Evolutionary conservation across 2,329 filamentous ascomycete genomes (phyloP), one percentile per base, ranked within the genome.

Genomic region (Beauveria scarabaeidicola): DNA sequence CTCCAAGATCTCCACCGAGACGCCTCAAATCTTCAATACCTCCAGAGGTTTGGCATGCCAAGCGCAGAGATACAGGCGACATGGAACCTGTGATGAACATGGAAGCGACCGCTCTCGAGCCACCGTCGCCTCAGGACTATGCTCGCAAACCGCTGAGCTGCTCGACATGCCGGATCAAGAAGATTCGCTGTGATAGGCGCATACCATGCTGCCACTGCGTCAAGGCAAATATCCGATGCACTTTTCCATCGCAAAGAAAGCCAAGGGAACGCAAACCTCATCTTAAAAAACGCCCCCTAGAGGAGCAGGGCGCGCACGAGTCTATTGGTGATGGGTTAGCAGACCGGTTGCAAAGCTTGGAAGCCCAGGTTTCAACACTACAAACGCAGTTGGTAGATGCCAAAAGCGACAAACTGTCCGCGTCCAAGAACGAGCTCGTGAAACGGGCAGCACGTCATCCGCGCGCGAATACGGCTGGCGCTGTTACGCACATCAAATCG

Each of bases 111-210:
- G 11, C 6, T 19, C 25, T n/a, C n/a, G 19, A 10, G 27, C 43
- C 41, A 13, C 11, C 47, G 9, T 46, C 27, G 13, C 47, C 47
- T 1, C 56, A 38, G 38, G 25, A 19, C 15, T 59, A 59, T n/a
- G 44, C 32, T 27, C 57, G 48, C 25, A 53, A 47, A 17, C 50
- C 50, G 32, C 43, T 59, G 13, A 59, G 57, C 50, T 59, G 57
- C 17, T 59, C 57, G 3, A 52, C 57, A 23, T 59, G 50, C n/a
- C 57, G 57, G 3, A 38, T 59, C 17, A 47, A 50, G 17, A 59
- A 59, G n/a, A 59, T 59, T 23, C 57, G 57, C 17, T 59, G 50
- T 43, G 50, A 59, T 29, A 59, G 52, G 41, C 48, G 44, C 13
- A 38, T 40, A 41, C 57, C 57, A 11, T 59, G 57, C 41, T 53